Conservation (phyloP, 257 asterid genomes). For the Solanum verrucosum region DNA sequence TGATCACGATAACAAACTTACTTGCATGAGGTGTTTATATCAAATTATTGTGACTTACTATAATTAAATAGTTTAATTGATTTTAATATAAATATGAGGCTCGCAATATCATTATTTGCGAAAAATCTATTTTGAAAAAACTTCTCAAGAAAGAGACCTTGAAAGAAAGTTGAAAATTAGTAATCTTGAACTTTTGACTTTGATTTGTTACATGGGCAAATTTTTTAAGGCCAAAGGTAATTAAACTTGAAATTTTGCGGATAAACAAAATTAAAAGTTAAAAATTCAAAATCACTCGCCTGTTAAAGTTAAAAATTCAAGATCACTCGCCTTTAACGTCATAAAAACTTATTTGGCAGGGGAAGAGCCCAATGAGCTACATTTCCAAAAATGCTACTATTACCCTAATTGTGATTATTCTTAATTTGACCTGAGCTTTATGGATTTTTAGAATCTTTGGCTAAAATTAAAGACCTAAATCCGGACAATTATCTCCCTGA, state of each 20-base stretch:
- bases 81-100: not conserved
- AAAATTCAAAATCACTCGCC: too few species aligned
- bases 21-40: not conserved
- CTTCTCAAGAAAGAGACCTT: not conserved
- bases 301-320: not conserved
- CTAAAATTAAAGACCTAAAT: not conserved
- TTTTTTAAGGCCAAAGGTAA: not conserved
- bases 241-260: not conserved
- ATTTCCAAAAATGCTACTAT: not conserved
- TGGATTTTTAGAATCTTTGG: not conserved
- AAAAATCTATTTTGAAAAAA: not conserved
- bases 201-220: not conserved
- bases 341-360: not conserved
- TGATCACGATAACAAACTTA: too few species aligned
- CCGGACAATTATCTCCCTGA: not conserved
- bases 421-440: not conserved
- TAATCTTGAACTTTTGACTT: not conserved
- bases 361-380: not conserved
- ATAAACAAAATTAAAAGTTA: not conserved
- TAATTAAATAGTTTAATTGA: not conserved
- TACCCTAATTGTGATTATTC: not conserved
- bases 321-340: not conserved
- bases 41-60: not conserved
- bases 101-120: not conserved
- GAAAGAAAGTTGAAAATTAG: not conserved